Percentiles rank a stretch among this genome's conserved stretches.
These are phyloP conservation scores for Odontarrhena argentea DNA, from an alignment of 345 rosid species.

Conservation along the genomic window DNA sequence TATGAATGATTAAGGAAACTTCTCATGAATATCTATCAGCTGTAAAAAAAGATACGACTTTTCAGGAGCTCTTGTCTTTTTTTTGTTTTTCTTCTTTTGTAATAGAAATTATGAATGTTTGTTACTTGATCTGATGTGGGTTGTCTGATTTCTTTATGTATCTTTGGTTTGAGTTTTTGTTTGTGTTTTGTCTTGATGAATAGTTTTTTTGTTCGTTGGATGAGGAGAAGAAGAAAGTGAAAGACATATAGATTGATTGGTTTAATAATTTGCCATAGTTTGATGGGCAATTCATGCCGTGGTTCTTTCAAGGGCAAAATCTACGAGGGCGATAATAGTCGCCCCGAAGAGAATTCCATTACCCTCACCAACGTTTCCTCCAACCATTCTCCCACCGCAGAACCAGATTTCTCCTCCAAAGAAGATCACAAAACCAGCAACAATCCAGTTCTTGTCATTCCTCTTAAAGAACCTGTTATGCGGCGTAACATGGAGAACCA, in stretches of 20 bases:
- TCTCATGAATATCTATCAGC: slow-evolving; percentile 7
- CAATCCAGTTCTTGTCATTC: slow-evolving; percentile 43
- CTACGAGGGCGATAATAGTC: slow-evolving; percentile 64
- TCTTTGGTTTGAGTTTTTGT: slow-evolving; percentile 17
- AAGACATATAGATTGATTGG: slow-evolving; percentile 1
- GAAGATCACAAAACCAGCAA: slow-evolving; percentile 44
- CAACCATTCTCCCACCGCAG: slow-evolving; percentile 48
- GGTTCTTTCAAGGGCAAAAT: slow-evolving; percentile 81
- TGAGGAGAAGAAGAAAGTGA: slow-evolving; percentile 45
- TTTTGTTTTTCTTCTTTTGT: not conserved
- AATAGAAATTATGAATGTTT: not conserved
- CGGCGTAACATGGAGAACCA: slow-evolving; percentile 71
- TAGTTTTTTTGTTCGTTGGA: slow-evolving; percentile 26
- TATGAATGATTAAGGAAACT: slow-evolving; percentile 29
- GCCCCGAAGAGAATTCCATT: slow-evolving; percentile 65
- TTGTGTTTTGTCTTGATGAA: not conserved
- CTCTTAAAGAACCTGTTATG: slow-evolving; percentile 51
- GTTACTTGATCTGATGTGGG: slow-evolving; percentile 39
- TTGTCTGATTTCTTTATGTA: slow-evolving; percentile 4
- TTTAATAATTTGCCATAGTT: slow-evolving; percentile 45
- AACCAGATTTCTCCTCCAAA: slow-evolving; percentile 40
- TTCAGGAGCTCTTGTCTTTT: slow-evolving; percentile 24
- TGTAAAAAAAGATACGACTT: slow-evolving; percentile 20
- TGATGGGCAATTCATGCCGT: slow-evolving; percentile 99
- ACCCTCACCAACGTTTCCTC: slow-evolving; percentile 48